Base-by-base conservation (phyloP, 2,329 filamentous ascomycete species). In the Botryosphaeria dothidea region DNA sequence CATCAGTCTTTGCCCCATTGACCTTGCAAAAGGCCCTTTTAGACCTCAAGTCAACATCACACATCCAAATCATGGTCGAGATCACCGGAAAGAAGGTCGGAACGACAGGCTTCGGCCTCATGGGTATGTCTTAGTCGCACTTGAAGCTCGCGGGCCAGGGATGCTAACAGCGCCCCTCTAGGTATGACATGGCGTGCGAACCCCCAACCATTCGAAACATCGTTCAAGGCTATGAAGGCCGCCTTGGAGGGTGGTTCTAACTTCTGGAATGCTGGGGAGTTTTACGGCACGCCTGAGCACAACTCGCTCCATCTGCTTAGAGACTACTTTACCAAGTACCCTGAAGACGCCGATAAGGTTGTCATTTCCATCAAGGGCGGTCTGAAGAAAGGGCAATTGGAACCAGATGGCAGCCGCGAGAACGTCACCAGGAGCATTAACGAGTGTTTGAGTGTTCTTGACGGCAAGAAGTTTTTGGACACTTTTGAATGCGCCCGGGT, bases 321-420 rank as follows among this genome's bases (percentile, higher is more conserved):
- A 23, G 79, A 78, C 57, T 85, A 85, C 71, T 85, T 85, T 68
- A 77, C 76, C 27, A 79, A 81, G 68, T 82, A 85, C 67, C 83
- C 83, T 5, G 78, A 78, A 38, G 82, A 85, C 68, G 81, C 80
- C 0, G 71, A 78, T 31, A 83, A 83, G 67, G 78, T 85, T n/a
- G 78, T 83, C 9, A 68, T 85, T 19, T 80, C 75, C n/a, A 81
- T 85, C 74, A 85, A 85, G 69, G 81, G 83, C 9, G 82, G 80
- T 3, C 38, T 75, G 23, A 70, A 75, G 64, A 71, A 70, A 7
- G 76, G 76, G 4, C 66, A 68, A 19, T 64, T 80, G 66, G 70
- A 58, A 3, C 76, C 77, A 0, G 78, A 83, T 68, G 80, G 80
- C 45, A 75, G 72, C 41, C 71, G 72, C 34, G 76, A 79, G 46